phyloP scores from a whole-genome alignment of 805 yeast species.

The Saccharomycopsis fodiens region DNA sequence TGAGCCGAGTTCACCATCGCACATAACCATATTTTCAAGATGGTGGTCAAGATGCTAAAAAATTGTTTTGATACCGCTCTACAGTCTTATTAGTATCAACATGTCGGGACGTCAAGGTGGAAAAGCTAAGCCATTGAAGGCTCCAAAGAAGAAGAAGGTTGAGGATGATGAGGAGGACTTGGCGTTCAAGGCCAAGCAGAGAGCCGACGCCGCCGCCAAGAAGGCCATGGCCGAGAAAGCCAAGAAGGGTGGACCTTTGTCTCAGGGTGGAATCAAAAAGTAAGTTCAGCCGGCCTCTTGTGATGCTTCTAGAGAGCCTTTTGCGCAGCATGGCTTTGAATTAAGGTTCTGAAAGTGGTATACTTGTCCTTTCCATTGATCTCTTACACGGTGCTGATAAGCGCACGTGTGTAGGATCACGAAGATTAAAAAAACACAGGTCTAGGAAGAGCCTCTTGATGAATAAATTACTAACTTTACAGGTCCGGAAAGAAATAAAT shows the following conservation, averaged over 20 bases:
- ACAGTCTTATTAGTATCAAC: neutral
- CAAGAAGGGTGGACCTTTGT: slow-evolving; percentile 82
- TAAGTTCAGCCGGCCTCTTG: slow-evolving; percentile 25
- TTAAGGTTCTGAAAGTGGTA: too few relatives aligned
- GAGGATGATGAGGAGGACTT: slow-evolving; percentile 78
- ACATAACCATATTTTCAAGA: neutral
- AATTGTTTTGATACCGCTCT: too few relatives aligned
- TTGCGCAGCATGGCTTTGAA: too few relatives aligned
- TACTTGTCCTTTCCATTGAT: too few relatives aligned
- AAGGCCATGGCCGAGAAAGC: slow-evolving; percentile 87
- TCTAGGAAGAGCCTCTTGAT: too few relatives aligned
- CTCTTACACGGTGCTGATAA: too few relatives aligned
- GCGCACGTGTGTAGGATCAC: too few relatives aligned
- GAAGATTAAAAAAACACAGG: too few relatives aligned
- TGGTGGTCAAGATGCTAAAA: neutral
- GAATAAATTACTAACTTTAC: neutral
- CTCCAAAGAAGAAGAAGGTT: slow-evolving; percentile 73
- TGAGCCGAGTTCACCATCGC: too few relatives aligned
- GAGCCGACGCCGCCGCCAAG: slow-evolving; percentile 88
- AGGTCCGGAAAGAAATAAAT: slow-evolving; percentile 11
- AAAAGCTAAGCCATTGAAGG: slow-evolving; percentile 46
- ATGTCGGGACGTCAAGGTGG: slow-evolving; percentile 20
- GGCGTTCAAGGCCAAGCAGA: slow-evolving; percentile 90
- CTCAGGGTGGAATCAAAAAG: slow-evolving; percentile 95
- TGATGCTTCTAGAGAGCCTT: neutral